Base-by-base conservation (phyloP, 257 asterid genomes). In the Lantana camara region DNA sequence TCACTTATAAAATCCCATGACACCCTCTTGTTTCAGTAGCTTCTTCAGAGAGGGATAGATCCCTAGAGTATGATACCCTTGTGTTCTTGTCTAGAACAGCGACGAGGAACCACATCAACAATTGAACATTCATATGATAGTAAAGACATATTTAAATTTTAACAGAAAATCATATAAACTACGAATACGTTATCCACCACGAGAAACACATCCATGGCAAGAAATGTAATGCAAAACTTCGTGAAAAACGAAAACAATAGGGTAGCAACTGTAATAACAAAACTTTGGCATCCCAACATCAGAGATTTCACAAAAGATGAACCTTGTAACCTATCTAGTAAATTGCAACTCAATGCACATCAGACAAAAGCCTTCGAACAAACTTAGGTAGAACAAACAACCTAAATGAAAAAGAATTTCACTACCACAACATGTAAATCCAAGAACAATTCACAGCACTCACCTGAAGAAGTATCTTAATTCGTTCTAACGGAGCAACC, bases 401-500 rank as follows among this genome's bases (percentile, higher is more conserved):
- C 12, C 27, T 15, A 47, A 8, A 63, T 7, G 12, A 37, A 40
- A 41, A n/a, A 2, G 32, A 1, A 13, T 3, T 27, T 13, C 30
- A 45, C 49, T 19, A 41, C 52, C 51, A 69, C 20, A 34, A 63
- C 42, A 47, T 11, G 49, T 19, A 60, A 0, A 42, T 37, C 12
- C 34, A 38, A 58, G 32, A 37, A 29, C 62, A 65, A 32, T 34
- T 15, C 14, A 42, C 35, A 11, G 46, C 38, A 32, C 47, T 72
- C 62, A 88, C 99, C 99, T 94, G 99, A 75, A 94, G 68, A 72
- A 94, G 99, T 75, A 94, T 94, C 60, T 94, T 94, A 15, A 75
- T 85, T 38, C 97, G 87, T 63, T 94, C 99, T 70, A 94, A 73
- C 0, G 99, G 99, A 63, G 99, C 97, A 76, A 94, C 95, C 0